These are phyloP conservation scores for Lathyrus oleraceus DNA, from an alignment of 306 rosid species.

Conservation along the genomic window DNA sequence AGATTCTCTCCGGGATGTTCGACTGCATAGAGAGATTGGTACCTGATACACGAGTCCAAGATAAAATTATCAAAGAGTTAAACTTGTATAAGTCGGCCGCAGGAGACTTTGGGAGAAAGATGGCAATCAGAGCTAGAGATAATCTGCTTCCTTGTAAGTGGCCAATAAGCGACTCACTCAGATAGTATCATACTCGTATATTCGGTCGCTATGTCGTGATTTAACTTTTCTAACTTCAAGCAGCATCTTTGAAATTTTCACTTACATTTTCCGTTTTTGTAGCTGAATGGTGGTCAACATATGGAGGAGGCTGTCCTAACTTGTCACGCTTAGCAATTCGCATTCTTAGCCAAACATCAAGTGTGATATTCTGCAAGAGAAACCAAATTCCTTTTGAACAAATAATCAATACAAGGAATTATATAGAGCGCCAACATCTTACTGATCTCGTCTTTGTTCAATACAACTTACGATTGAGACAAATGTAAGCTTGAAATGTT, in stretches of 20 bases:
- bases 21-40: slow-evolving; percentile 93
- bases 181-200: slow-evolving; percentile 34
- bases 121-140: slow-evolving; percentile 89
- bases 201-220: slow-evolving; percentile 26
- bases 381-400: slow-evolving; percentile 61
- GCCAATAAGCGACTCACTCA: slow-evolving; percentile 33
- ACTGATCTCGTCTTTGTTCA: slow-evolving; percentile 79
- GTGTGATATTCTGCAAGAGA: slow-evolving; percentile 51
- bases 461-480: slow-evolving; percentile 43
- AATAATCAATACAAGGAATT: slow-evolving; percentile 57
- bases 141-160: slow-evolving; percentile 83
- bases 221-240: slow-evolving; percentile 9
- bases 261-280: slow-evolving; percentile 37
- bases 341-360: slow-evolving; percentile 87
- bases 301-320: slow-evolving; percentile 89
- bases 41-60: slow-evolving; percentile 84
- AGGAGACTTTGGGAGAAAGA: slow-evolving; percentile 88
- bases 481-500: slow-evolving; percentile 44
- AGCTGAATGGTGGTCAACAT: slow-evolving; percentile 99
- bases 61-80: slow-evolving; percentile 79
- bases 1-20: slow-evolving; percentile 68
- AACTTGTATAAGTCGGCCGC: slow-evolving; percentile 68
- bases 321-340: slow-evolving; percentile 77
- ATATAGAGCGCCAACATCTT: slow-evolving; percentile 75
- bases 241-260: not conserved